Conservation (phyloP, 108 stramenopile genomes). For the Schizochytrium sp. region DNA sequence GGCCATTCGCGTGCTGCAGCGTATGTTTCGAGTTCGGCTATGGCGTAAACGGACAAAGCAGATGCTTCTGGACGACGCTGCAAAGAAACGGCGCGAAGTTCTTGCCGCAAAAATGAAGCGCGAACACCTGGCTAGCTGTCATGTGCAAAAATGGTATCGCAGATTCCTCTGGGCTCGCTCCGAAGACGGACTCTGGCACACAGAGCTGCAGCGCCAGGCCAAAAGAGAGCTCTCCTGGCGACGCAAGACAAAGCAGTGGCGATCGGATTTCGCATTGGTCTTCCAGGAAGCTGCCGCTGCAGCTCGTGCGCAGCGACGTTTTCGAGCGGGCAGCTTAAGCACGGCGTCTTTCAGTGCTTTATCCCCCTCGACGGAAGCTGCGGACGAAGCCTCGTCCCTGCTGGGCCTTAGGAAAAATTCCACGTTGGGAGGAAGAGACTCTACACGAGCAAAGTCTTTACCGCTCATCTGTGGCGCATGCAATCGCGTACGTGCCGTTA, state of each 20-base stretch:
- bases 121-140: neutral
- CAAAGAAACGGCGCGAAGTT: neutral
- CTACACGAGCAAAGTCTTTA: too few relatives aligned
- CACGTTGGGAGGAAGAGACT: neutral
- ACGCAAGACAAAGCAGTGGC: neutral
- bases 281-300: neutral
- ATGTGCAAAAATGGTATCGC: neutral
- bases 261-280: neutral
- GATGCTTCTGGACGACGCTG: neutral
- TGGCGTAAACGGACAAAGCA: neutral
- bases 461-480: neutral
- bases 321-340: too few relatives aligned
- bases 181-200: neutral
- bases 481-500: neutral
- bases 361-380: too few relatives aligned
- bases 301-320: neutral
- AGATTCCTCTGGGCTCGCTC: neutral
- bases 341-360: too few relatives aligned
- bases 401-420: neutral
- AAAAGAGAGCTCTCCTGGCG: neutral
- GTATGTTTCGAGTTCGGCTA: neutral
- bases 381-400: too few relatives aligned
- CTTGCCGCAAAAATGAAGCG: neutral
- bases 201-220: neutral
- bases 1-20: neutral